Conservation (phyloP, 306 rosid species). For the Carpinus fangiana region DNA sequence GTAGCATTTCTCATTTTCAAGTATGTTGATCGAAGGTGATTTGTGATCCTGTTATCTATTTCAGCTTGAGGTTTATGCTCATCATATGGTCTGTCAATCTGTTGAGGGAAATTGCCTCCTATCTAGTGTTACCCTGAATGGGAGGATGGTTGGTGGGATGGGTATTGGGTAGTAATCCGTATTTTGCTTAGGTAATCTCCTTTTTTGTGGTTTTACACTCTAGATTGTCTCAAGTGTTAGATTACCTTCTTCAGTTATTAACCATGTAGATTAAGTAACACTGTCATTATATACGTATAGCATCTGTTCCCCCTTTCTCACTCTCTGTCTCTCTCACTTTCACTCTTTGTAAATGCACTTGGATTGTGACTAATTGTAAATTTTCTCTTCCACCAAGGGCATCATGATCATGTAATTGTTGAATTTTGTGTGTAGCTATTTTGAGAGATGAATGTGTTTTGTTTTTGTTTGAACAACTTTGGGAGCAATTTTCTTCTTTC, state of each 20-base stretch:
- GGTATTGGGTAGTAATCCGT: not conserved
- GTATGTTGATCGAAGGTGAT: not conserved
- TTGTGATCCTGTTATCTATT: not conserved
- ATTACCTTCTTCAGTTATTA: too few species aligned
- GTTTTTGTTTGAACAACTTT: conserved; percentile 3
- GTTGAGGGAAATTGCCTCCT: not conserved
- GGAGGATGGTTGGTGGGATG: not conserved
- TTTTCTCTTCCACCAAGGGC: too few species aligned
- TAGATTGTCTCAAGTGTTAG: too few species aligned
- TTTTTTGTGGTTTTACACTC: not conserved
- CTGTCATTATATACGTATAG: too few species aligned
- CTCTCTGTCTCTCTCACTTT: too few species aligned
- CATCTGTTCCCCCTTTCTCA: too few species aligned
- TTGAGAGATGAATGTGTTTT: conserved; percentile 13
- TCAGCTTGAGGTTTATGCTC: not conserved
- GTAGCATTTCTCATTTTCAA: too few species aligned
- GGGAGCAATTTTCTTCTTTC: not conserved
- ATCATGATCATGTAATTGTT: not conserved
- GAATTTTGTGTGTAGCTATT: not conserved
- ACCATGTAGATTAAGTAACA: too few species aligned
- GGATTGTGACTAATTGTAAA: too few species aligned
- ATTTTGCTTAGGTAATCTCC: not conserved
- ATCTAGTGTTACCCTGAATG: not conserved
- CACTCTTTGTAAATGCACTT: too few species aligned
- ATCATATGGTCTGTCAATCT: not conserved